Percentiles rank a stretch among this genome's conserved stretches.
Conservation (phyloP, 805 yeast species). For the Cyberlindnera sargentensis region DNA sequence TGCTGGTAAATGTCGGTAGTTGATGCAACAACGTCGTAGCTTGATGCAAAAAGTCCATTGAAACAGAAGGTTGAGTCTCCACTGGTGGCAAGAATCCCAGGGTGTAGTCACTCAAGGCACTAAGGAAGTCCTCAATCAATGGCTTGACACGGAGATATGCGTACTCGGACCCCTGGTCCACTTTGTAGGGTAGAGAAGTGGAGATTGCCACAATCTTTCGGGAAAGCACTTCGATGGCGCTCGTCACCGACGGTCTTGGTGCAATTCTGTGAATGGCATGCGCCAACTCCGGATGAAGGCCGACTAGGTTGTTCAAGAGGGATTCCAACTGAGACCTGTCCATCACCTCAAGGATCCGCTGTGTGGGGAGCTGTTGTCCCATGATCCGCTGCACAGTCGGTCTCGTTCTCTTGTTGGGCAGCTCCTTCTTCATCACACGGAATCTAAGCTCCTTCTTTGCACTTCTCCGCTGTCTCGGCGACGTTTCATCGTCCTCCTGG, state of each 20-base stretch:
- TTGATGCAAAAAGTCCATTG: constrained; percentile 56
- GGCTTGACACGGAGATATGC: constrained; percentile 69
- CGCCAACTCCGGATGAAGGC: constrained; percentile 55
- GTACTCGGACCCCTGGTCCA: constrained; percentile 67
- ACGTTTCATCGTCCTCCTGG: constrained; percentile 2
- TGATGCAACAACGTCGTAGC: constrained; percentile 53
- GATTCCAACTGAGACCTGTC: constrained; percentile 48
- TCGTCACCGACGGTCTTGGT: constrained; percentile 50
- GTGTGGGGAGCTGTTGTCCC: constrained; percentile 57
- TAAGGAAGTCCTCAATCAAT: constrained; percentile 58
- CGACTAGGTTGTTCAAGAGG: constrained; percentile 46
- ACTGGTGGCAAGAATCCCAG: constrained; percentile 67
- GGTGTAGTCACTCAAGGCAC: constrained; percentile 68
- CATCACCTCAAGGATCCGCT: constrained; percentile 61
- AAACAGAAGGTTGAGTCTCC: constrained; percentile 41
- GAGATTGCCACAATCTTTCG: constrained; percentile 33
- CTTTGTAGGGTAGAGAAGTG: constrained; percentile 62
- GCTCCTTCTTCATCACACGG: constrained; percentile 1
- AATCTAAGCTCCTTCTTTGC: not conserved
- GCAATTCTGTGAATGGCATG: constrained; percentile 41
- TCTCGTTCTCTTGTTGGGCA: constrained; percentile 1
- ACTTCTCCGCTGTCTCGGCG: constrained; percentile 2
- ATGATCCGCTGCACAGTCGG: constrained; percentile 23
- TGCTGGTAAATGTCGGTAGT: constrained; percentile 58
- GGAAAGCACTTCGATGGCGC: constrained; percentile 44